phyloP scores from a whole-genome alignment of 495 filamentous ascomycete genomes.

The Cercophora newfieldiana region DNA sequence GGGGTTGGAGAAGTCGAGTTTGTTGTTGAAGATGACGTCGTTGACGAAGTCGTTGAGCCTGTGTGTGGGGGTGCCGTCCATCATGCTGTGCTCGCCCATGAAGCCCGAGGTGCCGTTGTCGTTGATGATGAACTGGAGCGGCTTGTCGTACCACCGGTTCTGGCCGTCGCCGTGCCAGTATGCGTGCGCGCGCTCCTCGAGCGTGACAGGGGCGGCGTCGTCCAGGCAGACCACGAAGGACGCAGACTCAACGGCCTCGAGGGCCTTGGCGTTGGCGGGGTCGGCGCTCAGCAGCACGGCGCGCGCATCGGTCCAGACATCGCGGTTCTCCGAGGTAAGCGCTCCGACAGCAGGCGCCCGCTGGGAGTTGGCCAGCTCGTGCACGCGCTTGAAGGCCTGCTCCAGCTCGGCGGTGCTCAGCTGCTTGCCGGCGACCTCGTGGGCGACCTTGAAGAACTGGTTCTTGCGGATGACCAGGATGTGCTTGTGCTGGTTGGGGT shows the following conservation, averaged over 20 bases:
- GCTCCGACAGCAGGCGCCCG: conserved; percentile 74
- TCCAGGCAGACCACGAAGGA: conserved; percentile 95
- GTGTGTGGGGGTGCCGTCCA: conserved; percentile 98
- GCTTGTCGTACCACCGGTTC: conserved; percentile 99
- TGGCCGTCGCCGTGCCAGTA: conserved; percentile 98
- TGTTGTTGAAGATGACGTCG: conserved; percentile 84
- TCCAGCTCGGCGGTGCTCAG: conserved; percentile 88
- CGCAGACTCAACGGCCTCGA: conserved; percentile 83
- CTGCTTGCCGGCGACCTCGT: conserved; percentile 74
- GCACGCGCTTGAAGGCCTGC: conserved; percentile 81
- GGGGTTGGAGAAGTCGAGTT: conserved; percentile 79
- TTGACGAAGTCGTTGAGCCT: conserved; percentile 93
- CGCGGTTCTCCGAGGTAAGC: conserved; percentile 88
- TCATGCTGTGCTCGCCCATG: conserved; percentile 99
- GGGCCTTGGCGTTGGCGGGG: conserved; percentile 69
- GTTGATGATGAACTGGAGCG: conserved; percentile 95
- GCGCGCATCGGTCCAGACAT: conserved; percentile 87
- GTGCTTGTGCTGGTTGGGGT: conserved; percentile 72
- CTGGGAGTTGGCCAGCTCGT: conserved; percentile 67
- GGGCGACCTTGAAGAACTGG: conserved; percentile 86
- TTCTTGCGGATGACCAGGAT: conserved; percentile 91
- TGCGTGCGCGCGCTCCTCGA: conserved; percentile 91
- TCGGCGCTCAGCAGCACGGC: conserved; percentile 71
- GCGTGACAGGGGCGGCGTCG: conserved; percentile 85
- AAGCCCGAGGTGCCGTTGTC: conserved; percentile 98